Evolutionary conservation across 2,329 filamentous ascomycete genomes (phyloP), one percentile per base, ranked within the genome.

Genomic region (Diaporthe sp.): DNA sequence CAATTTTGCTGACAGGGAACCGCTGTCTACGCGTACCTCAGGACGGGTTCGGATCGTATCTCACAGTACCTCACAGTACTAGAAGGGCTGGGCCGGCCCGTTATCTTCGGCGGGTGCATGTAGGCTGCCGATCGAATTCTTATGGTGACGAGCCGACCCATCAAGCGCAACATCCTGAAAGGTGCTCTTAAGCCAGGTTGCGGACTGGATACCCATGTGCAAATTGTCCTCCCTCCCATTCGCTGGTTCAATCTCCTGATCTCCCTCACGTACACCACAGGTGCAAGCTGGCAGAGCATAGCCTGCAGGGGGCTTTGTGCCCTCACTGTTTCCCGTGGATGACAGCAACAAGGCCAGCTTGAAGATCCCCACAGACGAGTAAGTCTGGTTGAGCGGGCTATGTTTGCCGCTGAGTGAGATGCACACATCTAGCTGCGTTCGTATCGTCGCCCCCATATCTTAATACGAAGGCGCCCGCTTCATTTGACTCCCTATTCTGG

Each of bases 381-480:
- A 17, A 32, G 22, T 25, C 5, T 55, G 47, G 19, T 7, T 44
- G 32, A 17, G 32, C 8, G 51, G 35, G 53, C 25, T 37, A n/a
- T 61, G 17, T 39, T 42, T 47, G 47, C 37, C 37, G 30, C 27
- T 27, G 15, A 27, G 30, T 35, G 35, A 12, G 63, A 71, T 55
- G 63, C 61, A 51, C 47, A 72, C 13, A 50, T 30, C 32, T 61
- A 63, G 51, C 44, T 63, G 19, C 47, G n/a, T 72, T 56, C 44
- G 61, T 19, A 10, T 27, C 17, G 19, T 51, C 15, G 22, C 32
- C 22, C 22, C 35, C 22, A n/a, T n/a, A n/a, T 15, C 13, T 35
- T n/a, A 30, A 44, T 22, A 47, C 30, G 56, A 35, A 42, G 44
- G 65, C 37, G 25, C 42, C 35, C 37, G 27, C 30, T 44, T 30